phyloP scores from a whole-genome alignment of 2,329 filamentous ascomycete species.

The Aspergillus sp. region DNA sequence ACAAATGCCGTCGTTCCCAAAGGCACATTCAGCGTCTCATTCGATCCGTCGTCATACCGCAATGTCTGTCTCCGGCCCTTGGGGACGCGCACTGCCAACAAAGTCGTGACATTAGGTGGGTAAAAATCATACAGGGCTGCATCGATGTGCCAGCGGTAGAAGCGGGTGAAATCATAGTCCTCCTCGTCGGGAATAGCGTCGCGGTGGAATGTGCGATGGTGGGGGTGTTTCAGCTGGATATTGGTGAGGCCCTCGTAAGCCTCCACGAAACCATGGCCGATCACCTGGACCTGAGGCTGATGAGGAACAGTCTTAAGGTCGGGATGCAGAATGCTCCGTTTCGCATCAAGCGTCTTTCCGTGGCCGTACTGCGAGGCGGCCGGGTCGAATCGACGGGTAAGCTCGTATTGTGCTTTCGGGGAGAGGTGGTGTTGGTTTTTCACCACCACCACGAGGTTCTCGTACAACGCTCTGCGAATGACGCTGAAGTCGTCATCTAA shows the following conservation, averaged over 20 bases:
- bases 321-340: constrained; percentile 69
- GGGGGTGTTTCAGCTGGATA: constrained; percentile 70
- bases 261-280: constrained; percentile 70
- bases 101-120: constrained; percentile 71
- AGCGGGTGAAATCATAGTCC: constrained; percentile 59
- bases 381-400: constrained; percentile 75
- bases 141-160: constrained; percentile 81
- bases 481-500: constrained; percentile 64
- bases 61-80: constrained; percentile 65
- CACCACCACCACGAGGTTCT: constrained; percentile 69
- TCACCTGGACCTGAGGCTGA: constrained; percentile 78
- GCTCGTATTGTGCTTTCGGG: constrained; percentile 70
- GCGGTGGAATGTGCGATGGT: constrained; percentile 75
- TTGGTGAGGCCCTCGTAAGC: constrained; percentile 71
- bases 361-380: constrained; percentile 68
- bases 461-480: constrained; percentile 67
- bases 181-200: constrained; percentile 62
- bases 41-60: constrained; percentile 71
- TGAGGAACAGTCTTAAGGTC: constrained; percentile 79
- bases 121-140: constrained; percentile 73
- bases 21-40: constrained; percentile 66
- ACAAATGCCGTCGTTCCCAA: constrained; percentile 77
- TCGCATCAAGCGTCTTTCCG: constrained; percentile 70
- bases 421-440: constrained; percentile 66
- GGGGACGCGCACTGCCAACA: constrained; percentile 74